Evolutionary conservation across 805 yeast species (phyloP), one percentile per base, ranked within the genome.

Genomic region (Monosporozyma aerobia): DNA sequence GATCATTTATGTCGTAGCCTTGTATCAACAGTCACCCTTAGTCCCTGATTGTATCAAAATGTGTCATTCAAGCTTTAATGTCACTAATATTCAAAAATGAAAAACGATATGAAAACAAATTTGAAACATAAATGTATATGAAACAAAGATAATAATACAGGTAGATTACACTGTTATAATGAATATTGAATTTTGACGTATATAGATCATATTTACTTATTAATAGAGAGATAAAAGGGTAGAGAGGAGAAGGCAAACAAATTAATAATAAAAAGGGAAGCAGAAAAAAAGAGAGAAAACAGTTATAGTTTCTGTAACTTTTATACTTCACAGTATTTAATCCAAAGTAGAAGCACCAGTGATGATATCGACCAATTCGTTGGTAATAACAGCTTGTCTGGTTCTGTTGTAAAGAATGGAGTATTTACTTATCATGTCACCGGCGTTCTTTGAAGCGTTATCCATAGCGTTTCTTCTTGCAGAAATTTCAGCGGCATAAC

Each of bases 391-490:
- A 63, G 97, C 97, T 82, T 94, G 99, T 81, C 97, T 89, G 69
- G 97, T 86, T 83, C 99, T 92, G 90, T 94, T 94, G 79, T 94
- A 94, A 76, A 94, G 83, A 74, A 94, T 94, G 63, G 98, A 86
- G 86, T 87, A 92, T 71, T 81, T 85, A 77, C 81, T 83, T 72
- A 94, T 94, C 98, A 94, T 94, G 68, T 94, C 99, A 77, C 96
- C 96, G 59, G 99, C 99, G 72, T 92, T 92, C 94, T 94, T 92
- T 63, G 97, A 90, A 58, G 99, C 99, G 70, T 94, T 94, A 77
- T 92, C 99, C 99, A 92, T 92, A 63, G 99, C 98, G 72, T 89
- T 92, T 83, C 99, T 90, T 84, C 99, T 90, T 56, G 99, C 97
- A 59, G 95, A 85, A 62, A 90, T 81, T 80, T 92, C 99, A 54